phyloP scores from a whole-genome alignment of 176 grass and related monocot genomes.

The Pontederia paniculata region DNA sequence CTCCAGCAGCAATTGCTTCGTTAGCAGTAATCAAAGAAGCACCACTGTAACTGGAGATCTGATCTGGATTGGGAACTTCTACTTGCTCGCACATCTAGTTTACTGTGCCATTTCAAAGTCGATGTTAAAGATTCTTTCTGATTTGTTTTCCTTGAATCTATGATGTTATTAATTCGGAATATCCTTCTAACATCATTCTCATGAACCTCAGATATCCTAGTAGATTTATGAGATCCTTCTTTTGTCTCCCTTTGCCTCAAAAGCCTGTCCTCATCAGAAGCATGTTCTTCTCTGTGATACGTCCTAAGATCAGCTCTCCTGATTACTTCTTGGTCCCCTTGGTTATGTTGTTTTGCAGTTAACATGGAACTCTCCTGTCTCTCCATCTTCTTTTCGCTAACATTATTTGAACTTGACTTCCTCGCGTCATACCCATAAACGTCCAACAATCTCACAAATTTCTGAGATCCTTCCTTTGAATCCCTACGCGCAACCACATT shows the following conservation, averaged over 20 bases:
- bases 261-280: conserved; percentile 3
- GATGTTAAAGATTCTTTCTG: neutral
- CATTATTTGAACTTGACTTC: conserved; percentile 9
- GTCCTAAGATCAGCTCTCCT: conserved; percentile 1
- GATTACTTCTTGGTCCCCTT: conserved; percentile 11
- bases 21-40: neutral
- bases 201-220: conserved; percentile 1
- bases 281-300: neutral
- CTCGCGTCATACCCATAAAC: conserved; percentile 3
- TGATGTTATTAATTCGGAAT: neutral
- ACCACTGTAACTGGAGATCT: conserved; percentile 13
- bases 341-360: neutral
- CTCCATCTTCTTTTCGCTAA: neutral
- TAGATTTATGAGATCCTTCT: conserved; percentile 2
- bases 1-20: conserved; percentile 10
- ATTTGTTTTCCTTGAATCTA: neutral
- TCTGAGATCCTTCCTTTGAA: conserved; percentile 9
- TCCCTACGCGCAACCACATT: conserved; percentile 28
- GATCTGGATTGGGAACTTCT: neutral
- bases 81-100: neutral
- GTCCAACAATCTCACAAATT: neutral
- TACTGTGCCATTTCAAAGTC: neutral
- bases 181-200: neutral
- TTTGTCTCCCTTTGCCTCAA: neutral
- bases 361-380: conserved; percentile 1